A percentile compares a stretch with the other conserved stretches of the same genome.
Evolutionary conservation across 192 early-diverging fungal genomes (phyloP).

Genomic region (Coemansia sp.): DNA sequence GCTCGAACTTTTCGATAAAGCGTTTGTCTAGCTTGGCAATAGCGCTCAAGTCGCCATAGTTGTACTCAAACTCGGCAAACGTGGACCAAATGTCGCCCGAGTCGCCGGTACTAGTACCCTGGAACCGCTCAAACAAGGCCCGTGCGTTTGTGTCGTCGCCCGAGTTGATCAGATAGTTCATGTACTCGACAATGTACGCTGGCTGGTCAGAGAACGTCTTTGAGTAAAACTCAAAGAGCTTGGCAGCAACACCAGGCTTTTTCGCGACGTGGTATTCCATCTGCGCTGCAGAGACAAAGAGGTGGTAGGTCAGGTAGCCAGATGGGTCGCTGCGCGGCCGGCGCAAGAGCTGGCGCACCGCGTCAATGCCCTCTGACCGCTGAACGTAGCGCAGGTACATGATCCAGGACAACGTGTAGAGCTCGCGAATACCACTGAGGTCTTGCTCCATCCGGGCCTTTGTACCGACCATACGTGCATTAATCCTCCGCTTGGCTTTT

Average conservation of each 20-base stretch:
- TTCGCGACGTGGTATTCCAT: constrained; percentile 94
- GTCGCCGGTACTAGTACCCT: constrained; percentile 67
- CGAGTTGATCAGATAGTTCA: constrained; percentile 83
- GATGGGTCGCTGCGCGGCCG: constrained; percentile 70
- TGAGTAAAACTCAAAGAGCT: constrained; percentile 87
- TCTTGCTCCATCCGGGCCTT: constrained; percentile 45
- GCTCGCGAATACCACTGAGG: constrained; percentile 50
- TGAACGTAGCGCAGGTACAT: constrained; percentile 84
- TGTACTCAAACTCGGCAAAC: constrained; percentile 82
- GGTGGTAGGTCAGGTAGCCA: constrained; percentile 74
- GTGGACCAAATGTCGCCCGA: constrained; percentile 78
- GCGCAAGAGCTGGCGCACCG: constrained; percentile 73
- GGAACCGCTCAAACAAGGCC: constrained; percentile 89
- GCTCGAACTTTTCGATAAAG: constrained; percentile 69
- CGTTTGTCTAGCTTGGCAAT: constrained; percentile 80
- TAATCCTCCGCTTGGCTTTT: constrained; percentile 30
- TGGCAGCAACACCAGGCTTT: constrained; percentile 77
- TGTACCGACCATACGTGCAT: constrained; percentile 46
- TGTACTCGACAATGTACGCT: constrained; percentile 76
- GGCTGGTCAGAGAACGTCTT: constrained; percentile 76
- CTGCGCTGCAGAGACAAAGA: constrained; percentile 85
- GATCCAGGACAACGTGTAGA: constrained; percentile 77
- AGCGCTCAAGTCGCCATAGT: constrained; percentile 80
- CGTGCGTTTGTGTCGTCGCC: constrained; percentile 93
- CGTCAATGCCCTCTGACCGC: constrained; percentile 75